phyloP scores from a whole-genome alignment of 345 rosid species.

The Rhodamnia rubescens region DNA sequence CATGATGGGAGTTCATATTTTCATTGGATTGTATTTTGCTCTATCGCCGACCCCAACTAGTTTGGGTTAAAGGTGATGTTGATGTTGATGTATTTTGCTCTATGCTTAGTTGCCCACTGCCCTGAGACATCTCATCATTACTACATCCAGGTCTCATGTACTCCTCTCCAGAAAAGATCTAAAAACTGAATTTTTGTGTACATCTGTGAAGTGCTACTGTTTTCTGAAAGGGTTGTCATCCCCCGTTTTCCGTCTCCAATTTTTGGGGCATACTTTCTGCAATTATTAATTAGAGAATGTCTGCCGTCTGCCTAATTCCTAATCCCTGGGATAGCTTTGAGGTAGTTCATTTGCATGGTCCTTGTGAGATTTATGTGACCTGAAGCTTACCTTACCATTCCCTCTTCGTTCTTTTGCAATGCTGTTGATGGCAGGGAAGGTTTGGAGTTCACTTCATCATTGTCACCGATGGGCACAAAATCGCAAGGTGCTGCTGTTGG shows the following conservation, averaged over 20 bases:
- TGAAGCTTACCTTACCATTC: neutral
- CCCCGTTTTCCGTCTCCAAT: neutral
- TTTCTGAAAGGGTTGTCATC: neutral
- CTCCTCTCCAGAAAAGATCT: neutral
- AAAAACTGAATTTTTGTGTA: neutral
- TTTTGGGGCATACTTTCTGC: neutral
- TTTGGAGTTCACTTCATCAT: slow-evolving; percentile 31
- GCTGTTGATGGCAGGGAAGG: slow-evolving; percentile 31
- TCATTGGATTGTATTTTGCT: neutral
- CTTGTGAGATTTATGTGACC: neutral
- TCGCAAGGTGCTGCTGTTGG: slow-evolving; percentile 95
- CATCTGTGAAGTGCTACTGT: neutral
- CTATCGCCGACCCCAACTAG: too few species aligned
- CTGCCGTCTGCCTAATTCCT: neutral
- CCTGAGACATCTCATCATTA: neutral
- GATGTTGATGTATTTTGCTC: neutral
- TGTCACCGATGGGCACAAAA: slow-evolving; percentile 33
- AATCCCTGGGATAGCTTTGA: neutral
- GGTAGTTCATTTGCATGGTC: neutral
- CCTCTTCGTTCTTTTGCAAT: slow-evolving; percentile 20
- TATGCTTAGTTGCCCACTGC: neutral
- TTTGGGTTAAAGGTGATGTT: too few species aligned
- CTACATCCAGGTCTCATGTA: neutral
- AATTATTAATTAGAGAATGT: neutral
- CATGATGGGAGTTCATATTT: neutral